Base-by-base conservation (phyloP, 306 rosid species). In the Dryas alaskensis region DNA sequence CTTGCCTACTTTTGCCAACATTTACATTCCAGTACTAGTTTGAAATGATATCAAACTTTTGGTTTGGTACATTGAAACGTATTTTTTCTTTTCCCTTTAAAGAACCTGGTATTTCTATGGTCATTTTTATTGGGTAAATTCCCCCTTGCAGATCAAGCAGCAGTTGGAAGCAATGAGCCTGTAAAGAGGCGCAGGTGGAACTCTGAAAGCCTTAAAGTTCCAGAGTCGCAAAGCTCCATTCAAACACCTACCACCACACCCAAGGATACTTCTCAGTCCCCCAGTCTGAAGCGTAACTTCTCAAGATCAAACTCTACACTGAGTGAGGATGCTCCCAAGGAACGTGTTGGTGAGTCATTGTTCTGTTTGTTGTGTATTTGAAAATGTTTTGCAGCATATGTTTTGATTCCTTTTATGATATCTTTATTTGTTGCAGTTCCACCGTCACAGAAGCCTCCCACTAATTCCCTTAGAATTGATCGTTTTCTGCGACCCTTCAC, bases 401-500 rank as follows among this genome's bases (percentile, higher is more conserved):
- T 58, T 67, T 47, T 51, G 53, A 61, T 17, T 10, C 4, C 39
- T 37, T 78, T 45, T 74, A 40, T 75, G 49, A 50, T 25, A 5
- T 52, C 10, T 73, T 51, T 57, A 43, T 72, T 17, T 51, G 83
- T 81, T 70, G 81, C 89, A 95, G 99, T 95, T 81, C 99, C 98
- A 70, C 91, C 93, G 49, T 72, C 99, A 0, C 88, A 78, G 67
- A 87, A 78, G 65, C 40, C 97, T 72, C 93, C 98, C 19, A 95
- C 97, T 53, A 87, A 80, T 81, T 92, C 99, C 51, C 88, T 95
- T 54, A 84, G 89, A 79, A 89, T 95, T 60, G 98, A 90, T 75
- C 88, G 85, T 14, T 95, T 95, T 76, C 88, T 92, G 75, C 97
- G 99, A 43, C 99, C 99, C 57, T 92, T 95, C 82, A 95, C 98